These are phyloP conservation scores for Picochlorum sp. DNA, from an alignment of 139 green algal species.

Conservation along the genomic window DNA sequence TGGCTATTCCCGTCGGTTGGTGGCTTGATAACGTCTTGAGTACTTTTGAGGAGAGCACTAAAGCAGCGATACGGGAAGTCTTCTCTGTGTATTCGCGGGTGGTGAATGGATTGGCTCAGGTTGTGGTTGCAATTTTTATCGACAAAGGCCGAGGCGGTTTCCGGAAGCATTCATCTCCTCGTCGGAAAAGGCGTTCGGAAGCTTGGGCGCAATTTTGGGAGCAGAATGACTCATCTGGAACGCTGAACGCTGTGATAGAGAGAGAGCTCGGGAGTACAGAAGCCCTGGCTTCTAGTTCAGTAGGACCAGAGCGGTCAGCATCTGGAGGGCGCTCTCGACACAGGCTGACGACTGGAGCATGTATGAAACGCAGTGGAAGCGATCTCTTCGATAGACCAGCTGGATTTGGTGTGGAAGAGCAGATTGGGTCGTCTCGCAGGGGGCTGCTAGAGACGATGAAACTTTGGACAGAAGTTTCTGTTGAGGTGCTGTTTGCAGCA, in stretches of 20 bases:
- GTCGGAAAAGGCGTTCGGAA: background rate
- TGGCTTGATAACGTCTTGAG: conserved; percentile 28
- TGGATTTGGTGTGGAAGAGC: conserved; percentile 20
- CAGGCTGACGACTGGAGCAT: too few relatives aligned
- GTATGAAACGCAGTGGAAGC: conserved; percentile 13
- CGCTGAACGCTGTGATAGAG: conserved; percentile 29
- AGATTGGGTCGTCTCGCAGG: background rate
- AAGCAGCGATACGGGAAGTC: conserved; percentile 32
- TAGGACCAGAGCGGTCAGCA: too few relatives aligned
- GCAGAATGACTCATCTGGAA: conserved; percentile 6
- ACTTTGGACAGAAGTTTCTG: conserved; percentile 33
- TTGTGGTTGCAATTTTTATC: conserved; percentile 13
- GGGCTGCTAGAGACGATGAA: conserved; percentile 45
- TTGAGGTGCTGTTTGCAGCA: conserved; percentile 36
- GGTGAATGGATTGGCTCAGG: conserved; percentile 27
- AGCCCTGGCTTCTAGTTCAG: too few relatives aligned
- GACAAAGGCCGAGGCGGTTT: background rate
- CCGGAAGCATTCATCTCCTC: background rate
- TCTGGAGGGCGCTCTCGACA: too few relatives aligned
- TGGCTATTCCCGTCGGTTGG: conserved; percentile 17
- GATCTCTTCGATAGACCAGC: conserved; percentile 32
- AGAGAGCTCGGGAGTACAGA: conserved; percentile 4
- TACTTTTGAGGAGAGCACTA: conserved; percentile 36
- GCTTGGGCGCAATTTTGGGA: conserved; percentile 25
- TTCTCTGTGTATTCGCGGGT: conserved; percentile 16